These are phyloP conservation scores for Candida sp. DNA, from an alignment of 1,139 yeast species.

Conservation along the genomic window DNA sequence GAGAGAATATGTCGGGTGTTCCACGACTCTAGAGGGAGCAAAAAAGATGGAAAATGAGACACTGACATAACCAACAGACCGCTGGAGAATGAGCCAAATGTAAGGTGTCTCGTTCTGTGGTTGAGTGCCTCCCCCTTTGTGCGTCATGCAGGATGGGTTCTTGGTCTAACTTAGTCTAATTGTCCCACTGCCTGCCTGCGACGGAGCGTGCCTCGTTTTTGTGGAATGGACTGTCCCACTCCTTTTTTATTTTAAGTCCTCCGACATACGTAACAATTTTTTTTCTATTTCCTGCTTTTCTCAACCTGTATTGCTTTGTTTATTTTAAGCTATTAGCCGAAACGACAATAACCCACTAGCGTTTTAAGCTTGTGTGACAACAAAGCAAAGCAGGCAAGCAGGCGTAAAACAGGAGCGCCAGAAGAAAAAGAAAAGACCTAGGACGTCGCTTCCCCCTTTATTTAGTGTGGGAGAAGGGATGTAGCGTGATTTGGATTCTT, in stretches of 20 bases:
- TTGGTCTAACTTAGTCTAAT: background rate
- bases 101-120: background rate
- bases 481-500: background rate
- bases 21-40: background rate
- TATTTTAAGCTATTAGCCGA: background rate
- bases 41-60: background rate
- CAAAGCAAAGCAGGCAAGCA: background rate
- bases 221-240: background rate
- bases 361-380: background rate
- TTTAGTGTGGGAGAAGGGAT: background rate
- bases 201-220: background rate
- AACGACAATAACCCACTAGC: background rate
- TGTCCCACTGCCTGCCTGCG: background rate
- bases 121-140: background rate
- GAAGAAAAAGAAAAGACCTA: background rate
- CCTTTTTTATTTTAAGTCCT: background rate
- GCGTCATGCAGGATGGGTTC: background rate
- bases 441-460: background rate
- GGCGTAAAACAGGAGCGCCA: too few relatives aligned
- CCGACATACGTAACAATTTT: background rate
- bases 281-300: background rate
- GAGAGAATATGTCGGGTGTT: background rate
- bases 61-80: background rate
- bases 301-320: background rate
- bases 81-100: too few relatives aligned